Conservation (phyloP, 1,284 basidiomycete genomes). For the Volvariella volvacea region DNA sequence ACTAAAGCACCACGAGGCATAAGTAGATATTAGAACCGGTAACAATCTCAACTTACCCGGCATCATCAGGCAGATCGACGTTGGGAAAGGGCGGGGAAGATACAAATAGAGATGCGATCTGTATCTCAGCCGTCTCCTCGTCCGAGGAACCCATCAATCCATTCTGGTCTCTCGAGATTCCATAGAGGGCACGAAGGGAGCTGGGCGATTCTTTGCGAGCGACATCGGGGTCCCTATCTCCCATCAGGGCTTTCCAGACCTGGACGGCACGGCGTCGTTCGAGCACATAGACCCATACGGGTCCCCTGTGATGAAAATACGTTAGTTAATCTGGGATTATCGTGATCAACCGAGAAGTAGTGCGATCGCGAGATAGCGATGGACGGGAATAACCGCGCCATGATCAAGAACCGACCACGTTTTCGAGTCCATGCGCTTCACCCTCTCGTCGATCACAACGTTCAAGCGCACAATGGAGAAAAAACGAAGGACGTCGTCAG, state of each 20-base stretch:
- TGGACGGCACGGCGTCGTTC: conserved; percentile 72
- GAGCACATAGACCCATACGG: conserved; percentile 82
- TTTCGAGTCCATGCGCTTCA: not conserved
- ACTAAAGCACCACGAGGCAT: conserved; percentile 35
- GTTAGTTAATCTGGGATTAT: conserved; percentile 2
- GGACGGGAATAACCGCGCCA: conserved; percentile 5
- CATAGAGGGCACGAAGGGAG: conserved; percentile 65
- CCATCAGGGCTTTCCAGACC: conserved; percentile 71
- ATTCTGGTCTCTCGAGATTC: conserved; percentile 46
- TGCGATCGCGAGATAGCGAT: conserved; percentile 3
- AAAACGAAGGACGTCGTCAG: no score
- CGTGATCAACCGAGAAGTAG: not conserved
- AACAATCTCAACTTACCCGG: conserved; percentile 26
- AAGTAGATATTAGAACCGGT: conserved; percentile 41
- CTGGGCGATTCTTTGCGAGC: conserved; percentile 50
- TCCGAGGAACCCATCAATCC: conserved; percentile 67
- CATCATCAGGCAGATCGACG: conserved; percentile 51
- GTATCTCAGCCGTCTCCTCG: conserved; percentile 58
- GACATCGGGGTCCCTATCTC: conserved; percentile 48
- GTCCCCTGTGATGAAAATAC: conserved; percentile 48
- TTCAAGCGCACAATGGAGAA: no score
- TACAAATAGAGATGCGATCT: conserved; percentile 68
- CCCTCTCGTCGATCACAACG: not conserved
- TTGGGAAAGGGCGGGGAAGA: conserved; percentile 73
- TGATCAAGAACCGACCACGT: conserved; percentile 5